phyloP scores from a whole-genome alignment of 148 eudicot genomes.

The Rhododendron ferrugineum region DNA sequence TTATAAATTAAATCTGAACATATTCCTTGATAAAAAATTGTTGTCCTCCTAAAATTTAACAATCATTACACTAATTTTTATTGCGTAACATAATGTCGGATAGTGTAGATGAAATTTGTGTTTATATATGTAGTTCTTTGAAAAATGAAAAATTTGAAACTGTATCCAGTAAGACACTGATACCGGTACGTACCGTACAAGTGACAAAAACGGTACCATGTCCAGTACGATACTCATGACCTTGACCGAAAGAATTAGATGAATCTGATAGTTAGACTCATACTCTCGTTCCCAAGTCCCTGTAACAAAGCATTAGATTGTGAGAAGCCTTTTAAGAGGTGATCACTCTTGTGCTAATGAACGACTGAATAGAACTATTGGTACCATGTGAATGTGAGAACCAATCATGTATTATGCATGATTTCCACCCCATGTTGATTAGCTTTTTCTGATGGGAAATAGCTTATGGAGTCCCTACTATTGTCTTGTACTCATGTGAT shows the following conservation, averaged over 20 bases:
- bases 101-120: too few relatives aligned
- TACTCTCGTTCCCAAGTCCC: not conserved
- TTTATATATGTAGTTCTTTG: too few relatives aligned
- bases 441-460: not conserved
- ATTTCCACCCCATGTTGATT: not conserved
- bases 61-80: too few relatives aligned
- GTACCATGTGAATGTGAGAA: not conserved
- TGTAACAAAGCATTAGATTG: not conserved
- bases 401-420: not conserved
- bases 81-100: too few relatives aligned
- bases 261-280: not conserved
- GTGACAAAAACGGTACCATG: too few relatives aligned
- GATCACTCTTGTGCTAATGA: not conserved
- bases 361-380: not conserved
- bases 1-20: too few relatives aligned
- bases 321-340: not conserved
- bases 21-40: too few relatives aligned
- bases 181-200: too few relatives aligned
- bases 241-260: not conserved
- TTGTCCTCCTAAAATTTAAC: too few relatives aligned
- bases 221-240: too few relatives aligned
- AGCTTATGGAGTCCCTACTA: not conserved
- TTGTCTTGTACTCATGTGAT: not conserved
- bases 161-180: too few relatives aligned
- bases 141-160: too few relatives aligned